Base-by-base conservation (phyloP, 2,329 filamentous ascomycete species). In the Seiridium cupressi region DNA sequence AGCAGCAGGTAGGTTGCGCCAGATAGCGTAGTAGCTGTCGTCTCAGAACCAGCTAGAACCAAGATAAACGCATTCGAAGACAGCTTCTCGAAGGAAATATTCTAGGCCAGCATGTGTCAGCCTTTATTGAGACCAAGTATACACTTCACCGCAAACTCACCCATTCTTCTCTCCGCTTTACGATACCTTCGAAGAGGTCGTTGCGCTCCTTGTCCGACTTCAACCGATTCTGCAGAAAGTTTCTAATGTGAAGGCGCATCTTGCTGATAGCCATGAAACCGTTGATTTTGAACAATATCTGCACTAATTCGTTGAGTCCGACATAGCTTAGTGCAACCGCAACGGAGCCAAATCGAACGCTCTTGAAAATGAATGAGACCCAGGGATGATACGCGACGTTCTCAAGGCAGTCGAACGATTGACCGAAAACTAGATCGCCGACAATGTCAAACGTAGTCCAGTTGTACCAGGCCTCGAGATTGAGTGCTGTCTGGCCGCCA, bases 351-450 rank as follows among this genome's bases (percentile, higher is more conserved):
- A 67, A 64, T 35, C 59, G 63, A 3, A 75, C 60, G 51, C 68
- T 70, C 13, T 66, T 60, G 18, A 73, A 63, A 18, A 77, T 72
- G 13, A 70, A 66, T 1, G 69, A 64, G 31, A 71, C 67, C 74
- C 74, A 77, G 55, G 71, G 72, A 36, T 72, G 58, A 34, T 60
- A 65, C 51, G 62, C 44, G 61, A 70, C 66, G 44, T 67, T 66
- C 44, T 74, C 63, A 5, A 78, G 68, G 58, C 72, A 74, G 5
- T 68, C 66, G 64, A 79, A 80, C 0, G 76, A 74, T 60, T 80
- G 73, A 0, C 78, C 79, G 63, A 81, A 82, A 1, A 70, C 69
- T 32, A 72, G 67, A 53, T 64, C 61, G 10, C 70, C 68, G 0
- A 71, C 63, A 10, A 72, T 55, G 35, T 71, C 70, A 56, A 72